Conservation (phyloP, 371 early-diverging fungal genomes). For the Rhizopus sp. region DNA sequence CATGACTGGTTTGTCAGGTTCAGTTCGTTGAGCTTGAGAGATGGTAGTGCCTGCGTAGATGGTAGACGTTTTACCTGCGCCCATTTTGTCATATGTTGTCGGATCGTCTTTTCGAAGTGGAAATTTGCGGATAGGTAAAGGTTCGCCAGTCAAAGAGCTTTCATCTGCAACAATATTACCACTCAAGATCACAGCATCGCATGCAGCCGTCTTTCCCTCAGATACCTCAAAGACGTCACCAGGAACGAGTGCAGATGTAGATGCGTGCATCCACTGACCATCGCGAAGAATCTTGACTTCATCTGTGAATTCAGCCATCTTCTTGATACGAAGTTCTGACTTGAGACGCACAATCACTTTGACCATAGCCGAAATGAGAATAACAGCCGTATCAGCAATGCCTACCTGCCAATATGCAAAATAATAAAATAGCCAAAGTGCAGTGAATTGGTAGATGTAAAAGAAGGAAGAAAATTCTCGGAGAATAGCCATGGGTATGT, state of each 20-base stretch:
- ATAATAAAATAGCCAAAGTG: conserved; percentile 73
- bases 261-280: conserved; percentile 48
- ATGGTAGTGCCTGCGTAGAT: conserved; percentile 54
- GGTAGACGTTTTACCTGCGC: conserved; percentile 57
- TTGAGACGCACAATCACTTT: conserved; percentile 64
- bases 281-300: conserved; percentile 46
- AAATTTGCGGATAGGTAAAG: conserved; percentile 60
- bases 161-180: conserved; percentile 76
- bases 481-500: conserved; percentile 48
- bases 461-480: conserved; percentile 72
- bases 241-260: conserved; percentile 62
- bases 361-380: conserved; percentile 66
- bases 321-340: conserved; percentile 67
- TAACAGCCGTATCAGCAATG: conserved; percentile 67
- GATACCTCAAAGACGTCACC: conserved; percentile 71
- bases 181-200: conserved; percentile 67
- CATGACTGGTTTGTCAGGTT: conserved; percentile 36
- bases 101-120: conserved; percentile 47
- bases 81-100: conserved; percentile 37
- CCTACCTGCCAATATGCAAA: conserved; percentile 75
- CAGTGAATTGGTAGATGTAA: conserved; percentile 76
- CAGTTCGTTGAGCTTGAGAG: conserved; percentile 44
- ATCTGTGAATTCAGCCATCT: conserved; percentile 63
- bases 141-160: conserved; percentile 66
- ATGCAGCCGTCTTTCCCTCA: conserved; percentile 57